Evolutionary conservation across 345 rosid genomes (phyloP).

Genomic region (Ceriops zippeliana): DNA sequence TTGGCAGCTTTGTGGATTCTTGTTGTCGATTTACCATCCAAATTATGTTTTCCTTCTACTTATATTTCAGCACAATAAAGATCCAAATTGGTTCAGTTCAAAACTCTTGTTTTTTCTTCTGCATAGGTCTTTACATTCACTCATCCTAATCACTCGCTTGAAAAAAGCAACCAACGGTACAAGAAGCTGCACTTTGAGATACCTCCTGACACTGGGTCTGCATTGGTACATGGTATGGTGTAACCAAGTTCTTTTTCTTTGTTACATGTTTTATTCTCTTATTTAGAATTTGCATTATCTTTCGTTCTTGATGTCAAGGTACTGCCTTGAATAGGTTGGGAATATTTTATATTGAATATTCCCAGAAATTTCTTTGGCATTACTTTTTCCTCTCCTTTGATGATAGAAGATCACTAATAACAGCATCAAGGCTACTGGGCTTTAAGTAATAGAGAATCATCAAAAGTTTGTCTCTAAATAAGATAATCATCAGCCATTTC

Average conservation of each 20-base stretch:
- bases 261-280: background rate
- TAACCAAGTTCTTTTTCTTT: background rate
- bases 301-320: background rate
- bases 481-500: too few relatives aligned
- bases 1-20: conserved; percentile 9
- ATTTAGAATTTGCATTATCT: background rate
- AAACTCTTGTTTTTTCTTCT: conserved; percentile 16
- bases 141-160: conserved; percentile 66
- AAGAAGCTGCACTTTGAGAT: conserved; percentile 70
- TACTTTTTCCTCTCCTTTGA: too few relatives aligned
- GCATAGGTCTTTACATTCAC: conserved; percentile 80
- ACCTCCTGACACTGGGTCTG: conserved; percentile 72
- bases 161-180: conserved; percentile 68
- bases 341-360: background rate
- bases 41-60: background rate
- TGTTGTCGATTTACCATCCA: background rate
- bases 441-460: too few relatives aligned
- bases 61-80: background rate
- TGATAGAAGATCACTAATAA: too few relatives aligned
- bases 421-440: too few relatives aligned
- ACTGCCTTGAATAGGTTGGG: background rate
- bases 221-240: conserved; percentile 76
- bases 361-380: too few relatives aligned
- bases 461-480: too few relatives aligned
- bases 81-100: conserved; percentile 6